Conservation (phyloP, 345 rosid species). For the Moricandia arvensis region DNA sequence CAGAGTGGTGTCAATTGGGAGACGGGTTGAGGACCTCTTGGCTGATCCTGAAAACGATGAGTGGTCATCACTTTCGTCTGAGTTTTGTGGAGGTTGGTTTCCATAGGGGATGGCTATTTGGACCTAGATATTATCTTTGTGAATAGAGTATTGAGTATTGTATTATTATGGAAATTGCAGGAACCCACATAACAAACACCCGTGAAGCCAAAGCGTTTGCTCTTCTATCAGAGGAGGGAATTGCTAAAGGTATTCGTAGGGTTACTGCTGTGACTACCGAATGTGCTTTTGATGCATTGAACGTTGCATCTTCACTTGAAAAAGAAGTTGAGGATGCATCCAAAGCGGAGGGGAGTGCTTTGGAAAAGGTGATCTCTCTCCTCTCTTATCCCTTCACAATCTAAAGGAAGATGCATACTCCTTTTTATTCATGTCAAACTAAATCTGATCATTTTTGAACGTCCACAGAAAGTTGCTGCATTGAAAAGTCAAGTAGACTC, state of each 20-base stretch:
- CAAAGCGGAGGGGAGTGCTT: constrained; percentile 55
- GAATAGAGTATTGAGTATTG: constrained; percentile 22
- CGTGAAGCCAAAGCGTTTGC: constrained; percentile 91
- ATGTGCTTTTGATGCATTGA: constrained; percentile 67
- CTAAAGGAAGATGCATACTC: too few species aligned
- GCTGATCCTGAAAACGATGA: constrained; percentile 77
- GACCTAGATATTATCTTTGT: constrained; percentile 7
- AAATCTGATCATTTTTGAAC: constrained; percentile 13
- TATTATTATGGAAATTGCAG: constrained; percentile 36
- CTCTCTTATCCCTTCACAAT: not conserved
- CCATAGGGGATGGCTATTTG: not conserved
- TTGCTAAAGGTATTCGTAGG: constrained; percentile 86
- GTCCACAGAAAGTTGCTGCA: constrained; percentile 68
- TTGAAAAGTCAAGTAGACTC: constrained; percentile 70
- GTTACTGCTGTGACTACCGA: constrained; percentile 86
- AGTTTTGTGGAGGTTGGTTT: too few species aligned
- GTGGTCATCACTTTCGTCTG: constrained; percentile 66
- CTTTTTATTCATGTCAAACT: not conserved
- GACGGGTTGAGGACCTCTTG: constrained; percentile 77
- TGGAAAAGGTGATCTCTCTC: constrained; percentile 62
- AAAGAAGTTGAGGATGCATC: constrained; percentile 62
- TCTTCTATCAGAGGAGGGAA: constrained; percentile 90
- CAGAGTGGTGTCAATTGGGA: constrained; percentile 87
- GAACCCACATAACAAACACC: constrained; percentile 87
- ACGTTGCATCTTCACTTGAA: too few species aligned